These are phyloP conservation scores for Dendrocalamus latiflorus DNA, from an alignment of 202 grass and related monocot species.

Conservation along the genomic window DNA sequence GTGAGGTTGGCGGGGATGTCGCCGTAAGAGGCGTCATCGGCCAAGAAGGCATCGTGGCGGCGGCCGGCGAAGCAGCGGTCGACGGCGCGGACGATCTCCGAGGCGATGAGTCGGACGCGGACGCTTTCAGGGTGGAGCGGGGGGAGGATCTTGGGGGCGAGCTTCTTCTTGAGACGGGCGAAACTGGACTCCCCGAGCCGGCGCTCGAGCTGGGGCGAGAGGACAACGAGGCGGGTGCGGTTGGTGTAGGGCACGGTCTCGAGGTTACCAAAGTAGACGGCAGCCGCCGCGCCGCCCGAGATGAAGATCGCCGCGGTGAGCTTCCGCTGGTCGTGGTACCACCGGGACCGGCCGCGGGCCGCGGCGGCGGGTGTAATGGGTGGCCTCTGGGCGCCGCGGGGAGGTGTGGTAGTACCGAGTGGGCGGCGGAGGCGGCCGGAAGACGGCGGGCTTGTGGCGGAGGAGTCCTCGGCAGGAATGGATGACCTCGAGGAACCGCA, in stretches of 20 bases:
- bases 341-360: slow-evolving; percentile 27
- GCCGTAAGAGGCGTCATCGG: slow-evolving; percentile 44
- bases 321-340: slow-evolving; percentile 78
- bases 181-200: no score
- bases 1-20: slow-evolving; percentile 15
- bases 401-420: slow-evolving; percentile 35
- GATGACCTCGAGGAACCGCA: not conserved
- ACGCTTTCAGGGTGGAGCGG: no score
- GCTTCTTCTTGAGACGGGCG: no score
- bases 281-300: slow-evolving; percentile 25
- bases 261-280: slow-evolving; percentile 82
- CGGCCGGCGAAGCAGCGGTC: slow-evolving; percentile 48
- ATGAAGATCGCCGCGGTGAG: slow-evolving; percentile 35
- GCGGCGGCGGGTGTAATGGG: slow-evolving; percentile 72
- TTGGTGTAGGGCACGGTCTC: no score
- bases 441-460: slow-evolving; percentile 13
- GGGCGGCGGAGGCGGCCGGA: not conserved
- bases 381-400: slow-evolving; percentile 34
- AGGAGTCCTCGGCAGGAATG: slow-evolving; percentile 24
- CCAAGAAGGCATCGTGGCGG: not conserved
- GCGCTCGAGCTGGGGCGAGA: no score
- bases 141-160: no score
- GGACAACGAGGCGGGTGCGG: no score
- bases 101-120: slow-evolving; percentile 73
- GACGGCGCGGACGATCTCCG: slow-evolving; percentile 70